Base-by-base conservation (phyloP, 1,284 basidiomycete genomes). In the Sphaerobolus stellatus region DNA sequence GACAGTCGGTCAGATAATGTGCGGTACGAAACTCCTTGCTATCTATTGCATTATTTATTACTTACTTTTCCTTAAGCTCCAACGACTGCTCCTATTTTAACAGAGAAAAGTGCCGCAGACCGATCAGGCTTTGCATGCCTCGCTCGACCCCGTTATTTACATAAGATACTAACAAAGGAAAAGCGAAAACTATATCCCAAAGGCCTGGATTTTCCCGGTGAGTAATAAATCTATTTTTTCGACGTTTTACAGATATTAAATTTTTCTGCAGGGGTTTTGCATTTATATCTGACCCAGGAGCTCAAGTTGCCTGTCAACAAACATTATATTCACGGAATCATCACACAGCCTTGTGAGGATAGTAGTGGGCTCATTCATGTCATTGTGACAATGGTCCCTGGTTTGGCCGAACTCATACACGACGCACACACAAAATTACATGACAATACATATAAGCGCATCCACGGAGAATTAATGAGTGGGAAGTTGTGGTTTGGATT, bases 241-340 rank as follows among this genome's bases (percentile, higher is more conserved):
- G 11, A 43, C 25, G n/a, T n/a, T 18, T 9, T 20, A 43, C 18
- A n/a, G 8, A 47, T 6, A 5, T 18, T n/a, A 47, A n/a, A 9
- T 6, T 36, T 34, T 27, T n/a, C 20, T 27, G 6, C 30, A 30
- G 48, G 5, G 48, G 30, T 5, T 13, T 49, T 14, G 13, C 24
- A 13, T 33, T 14, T 14, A 6, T 5, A 7, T 7, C 30, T 33
- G 28, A 49, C 13, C 48, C 30, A 22, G 13, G 22, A 34, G 18
- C 5, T 5, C 48, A 30, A 5, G 5, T 30, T 49, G 18, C 48
- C 48, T 7, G 13, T 7, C 7, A 30, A 49, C 18, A 33, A 49
- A 20, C 48, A 49, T 18, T 49, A 49, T 20, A 49, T 49, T 7
- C 48, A 49, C n/a, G n/a, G n/a, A n/a, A n/a, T n/a, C n/a, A n/a